A percentile compares a stretch with the other conserved stretches of the same genome.
These are phyloP conservation scores for Sclerotinia borealis DNA, from an alignment of 2,329 filamentous ascomycete species.

Conservation along the genomic window DNA sequence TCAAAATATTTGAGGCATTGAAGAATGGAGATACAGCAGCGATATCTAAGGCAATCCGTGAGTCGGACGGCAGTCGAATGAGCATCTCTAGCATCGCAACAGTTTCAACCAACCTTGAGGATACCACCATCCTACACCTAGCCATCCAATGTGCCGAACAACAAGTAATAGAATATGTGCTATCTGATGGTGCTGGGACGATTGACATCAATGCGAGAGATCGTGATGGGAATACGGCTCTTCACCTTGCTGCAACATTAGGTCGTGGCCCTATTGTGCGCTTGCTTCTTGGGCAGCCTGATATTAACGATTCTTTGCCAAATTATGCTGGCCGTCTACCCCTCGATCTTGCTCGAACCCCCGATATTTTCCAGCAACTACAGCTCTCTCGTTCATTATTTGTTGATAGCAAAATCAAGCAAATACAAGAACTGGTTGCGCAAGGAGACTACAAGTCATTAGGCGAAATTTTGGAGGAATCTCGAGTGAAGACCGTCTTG, in stretches of 20 bases:
- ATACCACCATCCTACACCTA: slow-evolving; percentile 86
- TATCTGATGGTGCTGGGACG: slow-evolving; percentile 62
- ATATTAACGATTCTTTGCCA: slow-evolving; percentile 79
- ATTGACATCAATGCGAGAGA: slow-evolving; percentile 87
- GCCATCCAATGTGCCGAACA: slow-evolving; percentile 93
- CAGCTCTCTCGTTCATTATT: slow-evolving; percentile 87
- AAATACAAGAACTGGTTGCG: slow-evolving; percentile 74
- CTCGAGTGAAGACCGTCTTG: slow-evolving; percentile 75
- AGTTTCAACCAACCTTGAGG: slow-evolving; percentile 50
- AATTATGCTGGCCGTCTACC: slow-evolving; percentile 83
- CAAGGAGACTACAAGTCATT: slow-evolving; percentile 70
- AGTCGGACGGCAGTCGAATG: slow-evolving; percentile 41
- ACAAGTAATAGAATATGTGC: slow-evolving; percentile 88
- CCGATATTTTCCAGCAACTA: slow-evolving; percentile 92
- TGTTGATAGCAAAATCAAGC: slow-evolving; percentile 76
- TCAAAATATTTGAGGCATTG: slow-evolving; percentile 88
- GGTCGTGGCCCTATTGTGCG: slow-evolving; percentile 76
- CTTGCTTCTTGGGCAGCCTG: slow-evolving; percentile 72
- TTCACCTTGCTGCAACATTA: slow-evolving; percentile 80
- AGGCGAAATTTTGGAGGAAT: slow-evolving; percentile 76
- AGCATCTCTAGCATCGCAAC: slow-evolving; percentile 38
- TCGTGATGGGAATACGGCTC: slow-evolving; percentile 86
- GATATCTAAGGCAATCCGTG: slow-evolving; percentile 79
- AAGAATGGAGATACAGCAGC: slow-evolving; percentile 84
- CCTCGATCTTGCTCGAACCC: slow-evolving; percentile 81